Evolutionary conservation across 2,329 filamentous ascomycete species (phyloP).

Genomic region (Beauveria pseudobassiana): DNA sequence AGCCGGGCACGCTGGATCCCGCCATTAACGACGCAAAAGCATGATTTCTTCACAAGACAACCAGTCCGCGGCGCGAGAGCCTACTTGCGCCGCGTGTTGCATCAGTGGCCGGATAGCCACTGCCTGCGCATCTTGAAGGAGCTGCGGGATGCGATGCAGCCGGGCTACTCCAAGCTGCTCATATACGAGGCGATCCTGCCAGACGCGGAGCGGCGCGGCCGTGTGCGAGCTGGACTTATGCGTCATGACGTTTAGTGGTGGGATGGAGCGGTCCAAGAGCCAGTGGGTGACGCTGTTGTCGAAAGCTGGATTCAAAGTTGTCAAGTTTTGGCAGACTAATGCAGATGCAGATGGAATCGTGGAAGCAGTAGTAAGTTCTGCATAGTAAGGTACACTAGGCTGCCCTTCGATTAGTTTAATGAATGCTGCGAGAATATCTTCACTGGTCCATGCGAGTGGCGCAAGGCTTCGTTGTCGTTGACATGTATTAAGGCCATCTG

Average conservation of each 20-base stretch:
- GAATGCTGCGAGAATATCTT: neutral
- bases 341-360: neutral
- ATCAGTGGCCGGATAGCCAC: constrained; percentile 19
- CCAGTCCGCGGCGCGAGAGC: constrained; percentile 23
- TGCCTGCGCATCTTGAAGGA: constrained; percentile 15
- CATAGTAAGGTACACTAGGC: neutral
- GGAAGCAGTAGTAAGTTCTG: neutral
- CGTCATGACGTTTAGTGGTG: constrained; percentile 17
- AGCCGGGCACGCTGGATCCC: constrained; percentile 13
- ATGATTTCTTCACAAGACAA: constrained; percentile 29
- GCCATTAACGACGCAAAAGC: constrained; percentile 22
- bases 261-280: constrained; percentile 15
- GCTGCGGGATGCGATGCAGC: constrained; percentile 14
- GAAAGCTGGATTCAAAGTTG: constrained; percentile 13
- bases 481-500: neutral
- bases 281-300: constrained; percentile 16
- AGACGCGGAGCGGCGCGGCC: constrained; percentile 10
- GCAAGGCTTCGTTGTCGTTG: neutral
- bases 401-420: no score
- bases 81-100: constrained; percentile 20
- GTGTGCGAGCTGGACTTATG: constrained; percentile 17
- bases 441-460: neutral
- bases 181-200: constrained; percentile 23
- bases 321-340: constrained; percentile 3
- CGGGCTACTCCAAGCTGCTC: constrained; percentile 23